Evolutionary conservation across 371 early-diverging fungal species (phyloP).

Genomic region (Umbelopsis sp.): DNA sequence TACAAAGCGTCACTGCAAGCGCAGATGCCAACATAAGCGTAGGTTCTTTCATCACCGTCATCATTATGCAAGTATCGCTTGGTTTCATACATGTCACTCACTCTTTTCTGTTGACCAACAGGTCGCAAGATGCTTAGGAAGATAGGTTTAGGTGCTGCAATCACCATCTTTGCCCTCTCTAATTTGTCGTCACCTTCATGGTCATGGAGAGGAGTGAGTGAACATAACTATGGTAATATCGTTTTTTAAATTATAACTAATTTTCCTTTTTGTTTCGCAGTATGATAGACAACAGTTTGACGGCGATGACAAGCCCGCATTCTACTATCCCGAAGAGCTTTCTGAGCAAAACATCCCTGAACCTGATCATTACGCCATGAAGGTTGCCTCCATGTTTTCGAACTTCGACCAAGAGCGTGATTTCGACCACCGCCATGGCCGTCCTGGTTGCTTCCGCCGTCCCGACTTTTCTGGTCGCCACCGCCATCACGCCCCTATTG

Average conservation of each 20-base stretch:
- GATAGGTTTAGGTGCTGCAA: neutral
- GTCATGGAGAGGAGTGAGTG: constrained; percentile 10
- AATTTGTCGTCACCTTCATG: neutral
- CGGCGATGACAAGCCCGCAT: neutral
- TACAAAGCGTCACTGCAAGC: too few relatives aligned
- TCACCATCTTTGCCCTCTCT: neutral
- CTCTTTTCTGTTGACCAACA: constrained; percentile 2
- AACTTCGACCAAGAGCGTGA: neutral
- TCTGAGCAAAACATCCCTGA: constrained; percentile 1
- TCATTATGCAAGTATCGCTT: neutral
- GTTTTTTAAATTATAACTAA: neutral
- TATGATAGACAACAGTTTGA: neutral
- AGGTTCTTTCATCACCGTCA: neutral
- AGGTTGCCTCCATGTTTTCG: neutral
- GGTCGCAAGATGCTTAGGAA: constrained; percentile 9
- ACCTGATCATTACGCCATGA: neutral
- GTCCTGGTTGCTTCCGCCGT: neutral
- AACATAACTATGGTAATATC: neutral
- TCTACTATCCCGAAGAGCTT: neutral
- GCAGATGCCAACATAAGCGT: constrained; percentile 9
- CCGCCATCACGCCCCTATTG: constrained; percentile 4
- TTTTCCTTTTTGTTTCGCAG: neutral
- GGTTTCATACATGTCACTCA: neutral
- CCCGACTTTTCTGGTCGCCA: constrained; percentile 15
- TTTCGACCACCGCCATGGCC: neutral